phyloP scores from a whole-genome alignment of 2,329 filamentous ascomycete genomes.

The Clonostachys solani region DNA sequence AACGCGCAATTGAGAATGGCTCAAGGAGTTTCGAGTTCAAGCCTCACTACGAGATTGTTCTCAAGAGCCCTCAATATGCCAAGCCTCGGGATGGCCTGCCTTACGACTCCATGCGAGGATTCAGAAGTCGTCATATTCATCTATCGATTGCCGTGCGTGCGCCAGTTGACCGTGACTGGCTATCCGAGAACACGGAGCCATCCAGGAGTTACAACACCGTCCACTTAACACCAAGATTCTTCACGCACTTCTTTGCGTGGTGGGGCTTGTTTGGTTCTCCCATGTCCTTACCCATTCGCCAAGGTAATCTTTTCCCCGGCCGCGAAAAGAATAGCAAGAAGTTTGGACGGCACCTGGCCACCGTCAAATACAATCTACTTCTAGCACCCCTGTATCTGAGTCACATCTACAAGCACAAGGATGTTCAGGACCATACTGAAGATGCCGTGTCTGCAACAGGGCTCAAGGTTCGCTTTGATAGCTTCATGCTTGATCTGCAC shows the following conservation, averaged over 20 bases:
- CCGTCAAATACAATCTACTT: conserved; percentile 94
- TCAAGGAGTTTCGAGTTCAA: conserved; percentile 81
- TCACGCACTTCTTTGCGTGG: conserved; percentile 97
- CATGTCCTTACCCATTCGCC: conserved; percentile 90
- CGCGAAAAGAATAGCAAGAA: conserved; percentile 98
- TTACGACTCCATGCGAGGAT: conserved; percentile 96
- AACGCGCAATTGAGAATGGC: conserved; percentile 70
- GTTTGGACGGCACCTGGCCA: conserved; percentile 94
- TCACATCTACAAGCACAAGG: conserved; percentile 98
- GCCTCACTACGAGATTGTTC: conserved; percentile 85
- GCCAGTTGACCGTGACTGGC: conserved; percentile 83
- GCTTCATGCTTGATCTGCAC: conserved; percentile 95
- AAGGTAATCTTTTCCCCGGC: conserved; percentile 86
- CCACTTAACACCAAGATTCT: conserved; percentile 91
- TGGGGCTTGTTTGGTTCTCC: conserved; percentile 95
- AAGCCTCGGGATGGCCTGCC: conserved; percentile 48
- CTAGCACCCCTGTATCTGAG: conserved; percentile 91
- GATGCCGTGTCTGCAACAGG: conserved; percentile 83
- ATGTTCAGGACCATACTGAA: conserved; percentile 79
- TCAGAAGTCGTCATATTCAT: conserved; percentile 94
- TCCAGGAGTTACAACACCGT: conserved; percentile 95
- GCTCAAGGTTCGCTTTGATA: conserved; percentile 93
- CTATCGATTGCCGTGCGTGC: conserved; percentile 89
- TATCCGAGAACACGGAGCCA: conserved; percentile 65
- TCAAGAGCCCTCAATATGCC: conserved; percentile 76